Conservation (phyloP, 2,329 filamentous ascomycete genomes). For the Colletotrichum spaethianum region DNA sequence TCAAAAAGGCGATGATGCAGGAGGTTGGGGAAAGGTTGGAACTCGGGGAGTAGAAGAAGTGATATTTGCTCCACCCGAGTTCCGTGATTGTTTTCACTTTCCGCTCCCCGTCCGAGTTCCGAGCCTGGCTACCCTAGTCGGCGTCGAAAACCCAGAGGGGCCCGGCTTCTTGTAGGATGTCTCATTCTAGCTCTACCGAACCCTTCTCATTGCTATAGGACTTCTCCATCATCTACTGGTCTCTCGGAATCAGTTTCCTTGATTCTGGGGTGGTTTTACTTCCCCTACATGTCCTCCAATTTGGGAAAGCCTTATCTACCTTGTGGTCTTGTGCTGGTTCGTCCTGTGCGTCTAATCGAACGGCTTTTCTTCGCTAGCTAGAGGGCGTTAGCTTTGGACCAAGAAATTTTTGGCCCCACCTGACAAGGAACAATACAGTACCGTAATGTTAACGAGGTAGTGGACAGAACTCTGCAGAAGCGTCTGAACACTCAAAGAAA, state of each 20-base stretch:
- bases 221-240: conserved; percentile 7
- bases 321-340: conserved; percentile 20
- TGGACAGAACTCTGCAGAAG: background rate
- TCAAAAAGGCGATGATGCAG: conserved; percentile 13
- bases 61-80: conserved; percentile 24
- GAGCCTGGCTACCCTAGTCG: conserved; percentile 7
- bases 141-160: background rate
- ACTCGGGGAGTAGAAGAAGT: conserved; percentile 27
- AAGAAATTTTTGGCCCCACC: conserved; percentile 10
- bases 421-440: conserved; percentile 18
- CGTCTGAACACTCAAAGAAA: conserved; percentile 25
- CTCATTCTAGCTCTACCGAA: conserved; percentile 20
- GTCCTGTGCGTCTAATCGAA: conserved; percentile 3
- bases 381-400: conserved; percentile 2
- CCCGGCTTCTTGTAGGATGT: conserved; percentile 1
- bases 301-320: conserved; percentile 24
- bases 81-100: conserved; percentile 14
- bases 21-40: conserved; percentile 27
- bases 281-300: conserved; percentile 26
- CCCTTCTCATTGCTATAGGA: background rate
- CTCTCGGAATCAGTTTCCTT: background rate
- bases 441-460: conserved; percentile 20
- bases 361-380: conserved; percentile 19
- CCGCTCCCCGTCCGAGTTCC: conserved; percentile 31
- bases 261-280: background rate